Base-by-base conservation (phyloP, 495 filamentous ascomycete genomes). In the Paragyromitra xinjiangensis region DNA sequence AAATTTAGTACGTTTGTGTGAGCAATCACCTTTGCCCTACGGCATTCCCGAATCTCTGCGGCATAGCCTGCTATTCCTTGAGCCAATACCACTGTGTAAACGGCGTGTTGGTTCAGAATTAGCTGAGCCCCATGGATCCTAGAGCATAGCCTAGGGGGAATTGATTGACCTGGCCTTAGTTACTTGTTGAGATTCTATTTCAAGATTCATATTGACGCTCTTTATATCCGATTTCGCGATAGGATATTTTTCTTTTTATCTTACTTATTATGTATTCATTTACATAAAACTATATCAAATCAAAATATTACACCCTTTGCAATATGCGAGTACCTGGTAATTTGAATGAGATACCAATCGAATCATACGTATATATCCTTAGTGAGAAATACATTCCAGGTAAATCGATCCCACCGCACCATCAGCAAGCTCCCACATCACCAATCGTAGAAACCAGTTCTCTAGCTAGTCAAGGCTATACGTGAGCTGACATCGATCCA, bases 1-100 rank as follows among this genome's bases (percentile, higher is more conserved):
- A 59, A 44, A n/a, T 53, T 48, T 69, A 82, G 81, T 82, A 82
- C 26, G 81, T 82, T 53, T 82, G 81, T 24, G 69, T 82, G 45
- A 58, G 5, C 39, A 61, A 71, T 50, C 67, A 74, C 42, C 80
- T 82, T 16, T 82, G 81, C 64, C 80, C 80, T 8, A 50, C 1
- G 7, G 50, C 16, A 9, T 37, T 22, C 77, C 81, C 80, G 11
- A 80, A 80, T 40, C 58, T 69, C 37, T 82, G 81, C 24, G 69
- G 80, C 14, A 51, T 1, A 0, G 81, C 81, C 19, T 82, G 81
- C 29, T 82, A 82, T 63, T 71, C 34, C 2, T 44, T 68, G 12
- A 77, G 50, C 69, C 53, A 82, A 44, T 82, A 82, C 72, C 37
- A 29, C 6, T 82, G 81, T 34, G 55, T 29, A 22, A 80, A 80